Evolutionary conservation across 1,284 basidiomycete genomes (phyloP), one percentile per base, ranked within the genome.

Genomic region (Moniliophthora roreri): DNA sequence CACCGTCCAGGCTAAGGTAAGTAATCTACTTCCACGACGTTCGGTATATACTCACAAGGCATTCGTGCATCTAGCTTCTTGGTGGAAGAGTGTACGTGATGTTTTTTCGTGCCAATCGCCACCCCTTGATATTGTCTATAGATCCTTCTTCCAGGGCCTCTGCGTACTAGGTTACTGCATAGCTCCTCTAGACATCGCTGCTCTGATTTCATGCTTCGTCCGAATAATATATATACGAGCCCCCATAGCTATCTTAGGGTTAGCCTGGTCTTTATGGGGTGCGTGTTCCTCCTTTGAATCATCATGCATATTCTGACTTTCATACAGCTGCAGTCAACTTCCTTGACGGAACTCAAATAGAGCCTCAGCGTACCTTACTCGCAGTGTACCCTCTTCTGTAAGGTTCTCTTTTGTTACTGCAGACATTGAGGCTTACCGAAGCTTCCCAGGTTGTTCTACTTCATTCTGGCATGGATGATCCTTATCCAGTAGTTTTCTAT

Each of bases 241-340:
- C 24, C 94, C 94, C 2, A 71, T 98, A 34, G 88, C 93, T 37
- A 68, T 95, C 16, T 78, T 84, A 15, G 89, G 91, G 20, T 95
- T 93, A 88, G 93, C 79, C 35, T 98, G 95, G 95, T 93, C 88
- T 67, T 89, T 96, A 51, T 98, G 94, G 93, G 94, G 94, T 96
- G 64, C 62, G 80, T 73, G 16, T 5, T 45, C 26, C 28, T 36
- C 5, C 36, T 20, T 11, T 56, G 54, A 42, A 50, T 26, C 45
- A 32, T 53, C 20, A 57, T 48, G n/a, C 36, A 11, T 41, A 34
- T 35, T 18, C 45, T 36, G 15, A 59, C 51, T 48, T 48, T 37
- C 55, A 51, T 51, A 52, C 41, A 97, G 94, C 94, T 1, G 89
- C 93, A 28, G 87, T 95, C 53, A 95, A 96, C 70, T 97, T 97